Conservation (phyloP, 2,329 filamentous ascomycete genomes). For the Talaromyces pinophilus region DNA sequence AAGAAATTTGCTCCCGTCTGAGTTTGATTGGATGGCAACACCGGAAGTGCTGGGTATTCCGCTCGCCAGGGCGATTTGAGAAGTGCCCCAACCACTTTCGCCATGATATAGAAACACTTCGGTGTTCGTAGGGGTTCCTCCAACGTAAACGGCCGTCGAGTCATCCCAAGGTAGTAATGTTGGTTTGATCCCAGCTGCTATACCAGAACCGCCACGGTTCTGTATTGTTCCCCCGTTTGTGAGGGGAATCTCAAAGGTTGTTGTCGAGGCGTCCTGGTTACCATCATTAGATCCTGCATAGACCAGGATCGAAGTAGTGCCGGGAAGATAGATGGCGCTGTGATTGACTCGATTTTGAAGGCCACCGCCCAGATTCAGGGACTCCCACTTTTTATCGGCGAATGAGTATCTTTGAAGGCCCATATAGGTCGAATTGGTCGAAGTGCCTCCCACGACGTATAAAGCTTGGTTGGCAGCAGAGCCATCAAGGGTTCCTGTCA, state of each 20-base stretch:
- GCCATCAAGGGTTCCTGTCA: slow-evolving; percentile 64
- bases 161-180: slow-evolving; percentile 74
- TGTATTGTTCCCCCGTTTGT: slow-evolving; percentile 59
- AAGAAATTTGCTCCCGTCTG: slow-evolving; percentile 75
- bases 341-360: slow-evolving; percentile 73
- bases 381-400: slow-evolving; percentile 59
- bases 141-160: slow-evolving; percentile 70
- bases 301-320: slow-evolving; percentile 70
- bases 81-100: slow-evolving; percentile 64
- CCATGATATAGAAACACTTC: slow-evolving; percentile 72
- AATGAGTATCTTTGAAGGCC: slow-evolving; percentile 74
- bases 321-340: slow-evolving; percentile 71
- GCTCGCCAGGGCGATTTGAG: slow-evolving; percentile 63
- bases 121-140: slow-evolving; percentile 66
- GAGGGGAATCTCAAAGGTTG: slow-evolving; percentile 74
- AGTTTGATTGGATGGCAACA: slow-evolving; percentile 66
- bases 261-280: slow-evolving; percentile 59
- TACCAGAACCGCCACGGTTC: slow-evolving; percentile 58
- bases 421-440: slow-evolving; percentile 59
- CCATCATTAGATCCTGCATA: slow-evolving; percentile 75
- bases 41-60: slow-evolving; percentile 63
- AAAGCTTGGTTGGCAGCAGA: slow-evolving; percentile 64
- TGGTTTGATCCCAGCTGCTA: slow-evolving; percentile 66
- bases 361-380: slow-evolving; percentile 53
- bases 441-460: slow-evolving; percentile 79